phyloP scores from a whole-genome alignment of 192 early-diverging fungal genomes.

The Spinellus fusiger region DNA sequence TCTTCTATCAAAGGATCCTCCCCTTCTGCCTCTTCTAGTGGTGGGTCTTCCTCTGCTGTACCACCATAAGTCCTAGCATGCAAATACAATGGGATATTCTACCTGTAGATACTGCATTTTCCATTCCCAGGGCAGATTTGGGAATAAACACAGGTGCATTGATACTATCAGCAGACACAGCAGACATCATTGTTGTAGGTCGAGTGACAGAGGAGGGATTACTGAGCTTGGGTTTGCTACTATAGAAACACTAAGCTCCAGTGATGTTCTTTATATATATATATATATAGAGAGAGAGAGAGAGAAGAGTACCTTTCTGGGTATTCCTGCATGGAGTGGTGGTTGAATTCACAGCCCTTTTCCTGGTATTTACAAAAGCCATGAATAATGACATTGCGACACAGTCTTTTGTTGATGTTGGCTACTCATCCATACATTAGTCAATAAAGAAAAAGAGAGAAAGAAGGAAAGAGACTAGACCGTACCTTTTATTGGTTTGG shows the following conservation, averaged over 20 bases:
- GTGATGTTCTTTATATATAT: neutral
- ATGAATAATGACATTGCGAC: constrained; percentile 77
- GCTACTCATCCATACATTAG: no score
- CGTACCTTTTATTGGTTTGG: constrained; percentile 12
- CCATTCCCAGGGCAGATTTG: constrained; percentile 28
- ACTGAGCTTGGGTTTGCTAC: constrained; percentile 10
- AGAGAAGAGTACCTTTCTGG: constrained; percentile 23
- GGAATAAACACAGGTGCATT: constrained; percentile 58
- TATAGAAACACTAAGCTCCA: neutral
- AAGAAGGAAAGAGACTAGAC: neutral
- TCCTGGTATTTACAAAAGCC: constrained; percentile 81
- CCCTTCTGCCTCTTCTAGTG: no score
- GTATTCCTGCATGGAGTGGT: constrained; percentile 40
- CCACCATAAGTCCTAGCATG: no score
- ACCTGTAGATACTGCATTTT: neutral
- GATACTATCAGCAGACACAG: constrained; percentile 43
- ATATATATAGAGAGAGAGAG: neutral
- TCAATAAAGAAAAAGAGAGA: neutral
- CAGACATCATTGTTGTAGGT: constrained; percentile 26
- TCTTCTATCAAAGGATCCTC: no score
- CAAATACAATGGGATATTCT: no score
- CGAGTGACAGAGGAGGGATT: constrained; percentile 11
- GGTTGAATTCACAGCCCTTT: constrained; percentile 80
- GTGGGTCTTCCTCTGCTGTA: no score
- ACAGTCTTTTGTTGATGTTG: constrained; percentile 51